These are phyloP conservation scores for Fusarium marasasianum DNA, from an alignment of 2,329 filamentous ascomycete species.

Conservation along the genomic window DNA sequence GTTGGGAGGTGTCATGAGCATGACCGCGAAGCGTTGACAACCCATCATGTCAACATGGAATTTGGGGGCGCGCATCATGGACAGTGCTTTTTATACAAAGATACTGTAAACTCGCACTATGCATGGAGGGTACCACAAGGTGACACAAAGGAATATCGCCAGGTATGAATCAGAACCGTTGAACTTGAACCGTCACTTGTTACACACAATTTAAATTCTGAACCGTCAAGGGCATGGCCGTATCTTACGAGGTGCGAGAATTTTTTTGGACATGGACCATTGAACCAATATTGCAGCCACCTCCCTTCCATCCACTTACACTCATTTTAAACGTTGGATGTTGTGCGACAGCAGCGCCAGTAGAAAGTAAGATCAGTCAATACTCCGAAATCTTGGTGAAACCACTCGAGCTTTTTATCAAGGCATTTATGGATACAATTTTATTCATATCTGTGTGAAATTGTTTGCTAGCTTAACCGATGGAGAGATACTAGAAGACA, in stretches of 20 bases:
- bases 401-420: conserved; percentile 4
- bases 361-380: conserved; percentile 25
- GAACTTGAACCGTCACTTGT: conserved; percentile 7
- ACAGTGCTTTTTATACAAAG: fast-evolving
- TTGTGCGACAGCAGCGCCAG: conserved; percentile 29
- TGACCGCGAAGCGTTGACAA: conserved; percentile 6
- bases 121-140: neutral
- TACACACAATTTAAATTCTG: neutral
- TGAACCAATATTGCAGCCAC: conserved; percentile 20
- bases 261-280: conserved; percentile 4
- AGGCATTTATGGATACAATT: neutral
- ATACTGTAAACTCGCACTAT: conserved; percentile 16
- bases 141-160: neutral
- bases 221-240: neutral
- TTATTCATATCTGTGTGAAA: neutral
- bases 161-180: conserved; percentile 5
- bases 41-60: conserved; percentile 26
- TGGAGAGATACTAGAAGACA: neutral
- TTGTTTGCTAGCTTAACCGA: neutral
- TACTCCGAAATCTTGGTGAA: conserved; percentile 20
- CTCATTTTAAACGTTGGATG: conserved; percentile 20
- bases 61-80: neutral
- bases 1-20: conserved; percentile 28
- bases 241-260: neutral
- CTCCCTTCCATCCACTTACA: conserved; percentile 11